Base-by-base conservation (phyloP, 2,329 filamentous ascomycete species). In the Emergomyces africanus region DNA sequence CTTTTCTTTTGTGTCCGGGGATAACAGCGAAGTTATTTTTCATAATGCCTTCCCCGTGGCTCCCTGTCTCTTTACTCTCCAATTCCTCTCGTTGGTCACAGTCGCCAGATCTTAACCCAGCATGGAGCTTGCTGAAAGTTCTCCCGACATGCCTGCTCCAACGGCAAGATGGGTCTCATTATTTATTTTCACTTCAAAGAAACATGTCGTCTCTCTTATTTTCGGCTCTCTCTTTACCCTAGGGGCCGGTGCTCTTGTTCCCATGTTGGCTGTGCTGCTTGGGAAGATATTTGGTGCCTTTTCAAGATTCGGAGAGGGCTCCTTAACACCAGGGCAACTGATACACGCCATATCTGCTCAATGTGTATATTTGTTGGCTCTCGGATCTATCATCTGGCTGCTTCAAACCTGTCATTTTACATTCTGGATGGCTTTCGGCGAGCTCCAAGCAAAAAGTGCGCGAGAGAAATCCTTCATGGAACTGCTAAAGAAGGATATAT, bases 371-470 rank as follows among this genome's bases (percentile, higher is more conserved):
- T 74, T 96, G 49, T 72, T 83, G 0, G 79, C 76, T 0, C 71
- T 96, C 0, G 89, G 87, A 0, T 70, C 76, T 0, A 80, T 75
- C 0, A 84, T 82, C 53, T 92, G 88, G 83, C 51, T 90, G 0
- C 72, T 85, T 18, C 86, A 88, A 64, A 81, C 82, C 2, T 68
- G 79, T 1, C 87, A 89, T 64, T 85, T 90, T 65, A 78, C 79
- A 1, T 71, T 82, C 0, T 96, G 91, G 84, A 77, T 92, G 35
- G 69, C 81, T 0, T 94, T 94, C 70, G 89, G 91, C 15, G 91
- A 96, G 71, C 66, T 89, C 1, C 89, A 96, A 64, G 89, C 87
- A 0, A 81, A 80, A 37, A 81, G 74, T 53, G 84, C 84, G 6
- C 81, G 90, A 5, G 75, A 79, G 18, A 75, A 74, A 5, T 72